phyloP scores from a whole-genome alignment of 2,329 filamentous ascomycete genomes.

The Elsinoe necatrix region DNA sequence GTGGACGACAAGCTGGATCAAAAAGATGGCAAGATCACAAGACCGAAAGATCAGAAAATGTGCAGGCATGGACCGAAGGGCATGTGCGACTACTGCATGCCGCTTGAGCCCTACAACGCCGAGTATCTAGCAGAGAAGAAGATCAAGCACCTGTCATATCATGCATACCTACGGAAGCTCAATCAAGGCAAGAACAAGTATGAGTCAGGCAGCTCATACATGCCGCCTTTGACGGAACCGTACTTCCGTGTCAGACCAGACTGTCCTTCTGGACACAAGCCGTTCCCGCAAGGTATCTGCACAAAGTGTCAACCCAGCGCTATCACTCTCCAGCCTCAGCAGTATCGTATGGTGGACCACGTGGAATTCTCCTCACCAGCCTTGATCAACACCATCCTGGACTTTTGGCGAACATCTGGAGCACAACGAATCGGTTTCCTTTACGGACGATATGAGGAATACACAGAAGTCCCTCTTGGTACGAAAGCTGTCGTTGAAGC shows the following conservation, averaged over 20 bases:
- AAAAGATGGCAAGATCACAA: constrained; percentile 78
- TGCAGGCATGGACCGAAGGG: constrained; percentile 92
- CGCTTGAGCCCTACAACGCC: constrained; percentile 85
- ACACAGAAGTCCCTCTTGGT: constrained; percentile 83
- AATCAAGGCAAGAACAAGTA: constrained; percentile 96
- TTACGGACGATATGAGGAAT: constrained; percentile 85
- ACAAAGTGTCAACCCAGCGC: constrained; percentile 97
- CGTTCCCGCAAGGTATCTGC: constrained; percentile 94
- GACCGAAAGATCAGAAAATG: constrained; percentile 70
- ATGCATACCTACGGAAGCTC: constrained; percentile 86
- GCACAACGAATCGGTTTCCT: constrained; percentile 79
- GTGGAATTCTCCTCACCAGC: constrained; percentile 85
- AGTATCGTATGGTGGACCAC: constrained; percentile 95
- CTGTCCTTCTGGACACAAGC: constrained; percentile 85
- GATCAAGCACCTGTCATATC: constrained; percentile 97
- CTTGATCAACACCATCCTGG: constrained; percentile 80
- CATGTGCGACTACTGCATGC: constrained; percentile 99
- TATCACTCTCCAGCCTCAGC: constrained; percentile 87
- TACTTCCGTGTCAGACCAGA: constrained; percentile 82
- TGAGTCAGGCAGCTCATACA: constrained; percentile 87
- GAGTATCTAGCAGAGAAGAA: constrained; percentile 88
- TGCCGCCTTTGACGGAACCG: constrained; percentile 87
- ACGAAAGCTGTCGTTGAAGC: constrained; percentile 94
- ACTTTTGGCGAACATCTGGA: constrained; percentile 84
- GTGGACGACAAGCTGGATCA: constrained; percentile 82